Conservation (phyloP, 768 basidiomycete species). For the Pluteus cervinus region DNA sequence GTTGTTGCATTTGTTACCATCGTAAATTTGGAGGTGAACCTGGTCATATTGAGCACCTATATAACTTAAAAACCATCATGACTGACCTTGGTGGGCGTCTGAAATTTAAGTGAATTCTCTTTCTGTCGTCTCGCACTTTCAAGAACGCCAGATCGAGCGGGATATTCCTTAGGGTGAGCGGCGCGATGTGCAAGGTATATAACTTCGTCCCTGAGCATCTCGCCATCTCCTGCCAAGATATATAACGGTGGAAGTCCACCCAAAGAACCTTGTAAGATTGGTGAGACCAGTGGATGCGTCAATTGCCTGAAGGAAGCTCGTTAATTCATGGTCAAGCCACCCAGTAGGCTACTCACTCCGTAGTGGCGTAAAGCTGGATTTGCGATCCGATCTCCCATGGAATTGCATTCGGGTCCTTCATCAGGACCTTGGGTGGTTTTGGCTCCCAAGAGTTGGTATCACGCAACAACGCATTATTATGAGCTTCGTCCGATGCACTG, state of each 20-base stretch:
- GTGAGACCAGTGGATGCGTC: conserved; percentile 78
- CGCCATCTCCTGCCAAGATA: conserved; percentile 82
- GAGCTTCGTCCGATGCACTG: neutral
- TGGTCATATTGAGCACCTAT: conserved; percentile 58
- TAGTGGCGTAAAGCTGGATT: conserved; percentile 76
- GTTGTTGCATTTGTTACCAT: conserved; percentile 43
- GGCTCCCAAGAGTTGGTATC: conserved; percentile 40
- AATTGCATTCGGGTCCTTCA: conserved; percentile 35
- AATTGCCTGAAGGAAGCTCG: conserved; percentile 45
- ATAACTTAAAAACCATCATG: conserved; percentile 48
- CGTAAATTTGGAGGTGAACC: conserved; percentile 94
- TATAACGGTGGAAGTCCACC: conserved; percentile 88
- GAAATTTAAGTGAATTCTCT: conserved; percentile 70
- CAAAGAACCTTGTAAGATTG: conserved; percentile 64
- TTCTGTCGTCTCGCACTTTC: conserved; percentile 89
- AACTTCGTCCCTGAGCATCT: conserved; percentile 89
- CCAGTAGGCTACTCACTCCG: conserved; percentile 40
- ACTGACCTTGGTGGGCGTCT: conserved; percentile 36
- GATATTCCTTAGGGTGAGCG: neutral
- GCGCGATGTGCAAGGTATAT: conserved; percentile 60
- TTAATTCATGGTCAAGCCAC: conserved; percentile 13
- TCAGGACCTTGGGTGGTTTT: conserved; percentile 50
- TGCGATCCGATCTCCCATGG: conserved; percentile 52
- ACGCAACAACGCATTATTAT: conserved; percentile 5
- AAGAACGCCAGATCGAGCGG: conserved; percentile 2